phyloP scores from a whole-genome alignment of 1,284 basidiomycete genomes.

The Porodaedalea pini region DNA sequence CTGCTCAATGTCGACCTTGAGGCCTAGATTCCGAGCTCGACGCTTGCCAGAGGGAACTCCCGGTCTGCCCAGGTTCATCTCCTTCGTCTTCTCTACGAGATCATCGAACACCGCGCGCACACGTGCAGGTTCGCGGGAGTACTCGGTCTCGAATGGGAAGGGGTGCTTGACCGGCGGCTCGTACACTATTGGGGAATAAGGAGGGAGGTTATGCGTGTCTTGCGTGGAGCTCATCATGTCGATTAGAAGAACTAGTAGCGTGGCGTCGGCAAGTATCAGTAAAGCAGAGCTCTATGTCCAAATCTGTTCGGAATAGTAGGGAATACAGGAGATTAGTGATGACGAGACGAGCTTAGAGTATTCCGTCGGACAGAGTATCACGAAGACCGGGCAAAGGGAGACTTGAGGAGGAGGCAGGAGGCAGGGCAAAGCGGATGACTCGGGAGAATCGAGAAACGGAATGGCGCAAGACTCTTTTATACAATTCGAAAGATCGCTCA shows the following conservation, averaged over 20 bases:
- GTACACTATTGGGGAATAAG: constrained; percentile 18
- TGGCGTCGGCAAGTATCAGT: not conserved
- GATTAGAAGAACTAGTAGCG: not conserved
- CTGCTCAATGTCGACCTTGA: constrained; percentile 39
- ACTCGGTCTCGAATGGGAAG: constrained; percentile 22
- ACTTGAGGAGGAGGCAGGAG: not conserved
- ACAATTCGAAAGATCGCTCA: not conserved
- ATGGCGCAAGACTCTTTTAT: not conserved
- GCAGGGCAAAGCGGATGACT: not conserved
- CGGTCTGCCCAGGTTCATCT: constrained; percentile 32
- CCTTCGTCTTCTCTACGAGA: constrained; percentile 35
- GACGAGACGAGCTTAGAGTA: no score
- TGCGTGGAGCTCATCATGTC: constrained; percentile 7
- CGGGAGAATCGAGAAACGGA: not conserved
- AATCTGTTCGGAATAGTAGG: not conserved
- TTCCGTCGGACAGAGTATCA: not conserved
- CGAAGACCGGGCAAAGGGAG: not conserved
- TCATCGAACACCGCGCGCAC: constrained; percentile 28
- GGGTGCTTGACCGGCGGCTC: constrained; percentile 1
- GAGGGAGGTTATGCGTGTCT: constrained; percentile 9
- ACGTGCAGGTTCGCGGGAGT: constrained; percentile 25
- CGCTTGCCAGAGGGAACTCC: constrained; percentile 41
- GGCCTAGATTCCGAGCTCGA: constrained; percentile 39
- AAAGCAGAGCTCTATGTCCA: not conserved
- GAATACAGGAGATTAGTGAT: not conserved